These are phyloP conservation scores for Aspergillus conjunctus DNA, from an alignment of 495 filamentous ascomycete genomes.

Conservation along the genomic window DNA sequence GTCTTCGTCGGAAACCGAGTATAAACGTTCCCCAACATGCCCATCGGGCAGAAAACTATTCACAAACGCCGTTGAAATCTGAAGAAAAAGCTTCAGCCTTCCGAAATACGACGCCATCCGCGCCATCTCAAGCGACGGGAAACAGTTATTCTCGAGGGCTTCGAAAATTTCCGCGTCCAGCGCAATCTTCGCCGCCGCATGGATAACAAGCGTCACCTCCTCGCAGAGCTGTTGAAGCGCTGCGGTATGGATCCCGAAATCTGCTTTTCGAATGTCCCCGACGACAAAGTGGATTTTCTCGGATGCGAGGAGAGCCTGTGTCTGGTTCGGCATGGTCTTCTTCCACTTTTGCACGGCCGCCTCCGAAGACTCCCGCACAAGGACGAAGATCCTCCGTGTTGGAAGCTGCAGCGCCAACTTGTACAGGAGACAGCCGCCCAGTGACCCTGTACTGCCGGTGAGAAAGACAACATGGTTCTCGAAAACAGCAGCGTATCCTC, in stretches of 20 bases:
- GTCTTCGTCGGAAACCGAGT: slow-evolving; percentile 31
- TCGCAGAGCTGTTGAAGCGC: slow-evolving; percentile 26
- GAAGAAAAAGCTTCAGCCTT: slow-evolving; percentile 37
- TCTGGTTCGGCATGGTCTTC: slow-evolving; percentile 38
- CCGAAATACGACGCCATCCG: slow-evolving; percentile 34
- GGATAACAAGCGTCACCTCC: slow-evolving; percentile 42
- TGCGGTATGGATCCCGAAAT: slow-evolving; percentile 33
- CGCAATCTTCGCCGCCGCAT: slow-evolving; percentile 41
- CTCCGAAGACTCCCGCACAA: slow-evolving; percentile 33
- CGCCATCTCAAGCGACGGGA: slow-evolving; percentile 39
- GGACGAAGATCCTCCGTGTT: slow-evolving; percentile 35
- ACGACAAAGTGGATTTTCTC: slow-evolving; percentile 36
- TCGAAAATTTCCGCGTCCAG: slow-evolving; percentile 35
- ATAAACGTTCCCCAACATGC: slow-evolving; percentile 33
- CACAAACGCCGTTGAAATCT: slow-evolving; percentile 40
- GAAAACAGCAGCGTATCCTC: slow-evolving; percentile 34
- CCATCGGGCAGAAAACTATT: slow-evolving; percentile 45
- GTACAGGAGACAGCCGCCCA: slow-evolving; percentile 43
- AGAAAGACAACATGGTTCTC: slow-evolving; percentile 39
- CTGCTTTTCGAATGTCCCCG: slow-evolving; percentile 34
- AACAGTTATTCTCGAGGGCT: slow-evolving; percentile 42
- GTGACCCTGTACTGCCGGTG: slow-evolving; percentile 41
- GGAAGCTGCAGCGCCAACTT: slow-evolving; percentile 42
- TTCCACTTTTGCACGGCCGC: slow-evolving; percentile 37
- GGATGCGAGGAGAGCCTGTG: slow-evolving; percentile 31